phyloP scores from a whole-genome alignment of 805 yeast species.

The Candida ficus region DNA sequence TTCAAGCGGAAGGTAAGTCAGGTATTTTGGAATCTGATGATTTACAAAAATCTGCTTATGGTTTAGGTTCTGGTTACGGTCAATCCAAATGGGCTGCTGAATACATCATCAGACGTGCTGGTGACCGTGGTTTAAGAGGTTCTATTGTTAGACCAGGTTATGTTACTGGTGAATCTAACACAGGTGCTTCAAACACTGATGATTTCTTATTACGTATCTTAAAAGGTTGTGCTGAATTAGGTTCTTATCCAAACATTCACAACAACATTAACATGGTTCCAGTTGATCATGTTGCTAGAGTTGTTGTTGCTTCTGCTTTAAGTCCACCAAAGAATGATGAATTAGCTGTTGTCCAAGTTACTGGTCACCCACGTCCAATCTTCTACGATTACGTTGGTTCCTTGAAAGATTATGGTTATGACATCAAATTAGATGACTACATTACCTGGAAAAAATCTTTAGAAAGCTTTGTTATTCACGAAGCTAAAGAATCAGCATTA shows the following conservation, averaged over 20 bases:
- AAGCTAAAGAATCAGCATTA: slow-evolving; percentile 74
- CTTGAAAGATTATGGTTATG: slow-evolving; percentile 68
- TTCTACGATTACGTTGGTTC: slow-evolving; percentile 71
- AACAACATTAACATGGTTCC: slow-evolving; percentile 96
- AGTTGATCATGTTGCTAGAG: slow-evolving; percentile 95
- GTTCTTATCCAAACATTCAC: slow-evolving; percentile 75
- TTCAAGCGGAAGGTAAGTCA: slow-evolving; percentile 53
- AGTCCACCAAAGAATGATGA: slow-evolving; percentile 55
- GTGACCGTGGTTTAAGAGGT: slow-evolving; percentile 81
- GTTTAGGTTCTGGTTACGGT: slow-evolving; percentile 91
- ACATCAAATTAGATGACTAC: slow-evolving; percentile 58
- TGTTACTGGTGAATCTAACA: slow-evolving; percentile 76
- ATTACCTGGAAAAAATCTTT: slow-evolving; percentile 72
- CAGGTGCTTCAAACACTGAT: slow-evolving; percentile 93
- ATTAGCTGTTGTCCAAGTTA: slow-evolving; percentile 85
- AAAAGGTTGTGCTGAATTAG: slow-evolving; percentile 90
- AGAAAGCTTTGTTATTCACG: slow-evolving; percentile 73
- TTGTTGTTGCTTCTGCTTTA: slow-evolving; percentile 77
- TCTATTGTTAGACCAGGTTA: slow-evolving; percentile 94
- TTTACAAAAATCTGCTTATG: slow-evolving; percentile 72
- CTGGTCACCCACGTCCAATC: slow-evolving; percentile 89
- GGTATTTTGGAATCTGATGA: slow-evolving; percentile 85
- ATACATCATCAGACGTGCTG: slow-evolving; percentile 81
- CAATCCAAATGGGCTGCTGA: slow-evolving; percentile 99
- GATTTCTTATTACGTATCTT: slow-evolving; percentile 92